Evolutionary conservation across 2,329 filamentous ascomycete genomes (phyloP).

Genomic region (Curvularia eragrostidis): DNA sequence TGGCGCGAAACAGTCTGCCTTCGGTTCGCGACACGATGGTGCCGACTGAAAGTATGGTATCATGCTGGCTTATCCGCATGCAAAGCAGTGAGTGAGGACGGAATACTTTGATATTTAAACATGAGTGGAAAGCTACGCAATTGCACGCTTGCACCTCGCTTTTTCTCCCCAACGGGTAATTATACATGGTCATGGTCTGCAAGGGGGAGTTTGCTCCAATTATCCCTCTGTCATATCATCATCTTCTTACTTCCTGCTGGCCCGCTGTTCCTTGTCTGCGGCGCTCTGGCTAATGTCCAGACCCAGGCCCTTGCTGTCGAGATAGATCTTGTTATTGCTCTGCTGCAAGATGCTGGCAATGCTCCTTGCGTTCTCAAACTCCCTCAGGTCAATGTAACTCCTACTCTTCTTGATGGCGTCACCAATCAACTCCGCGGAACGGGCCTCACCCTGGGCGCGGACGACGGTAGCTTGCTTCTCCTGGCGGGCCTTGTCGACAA

Average conservation of each 20-base stretch:
- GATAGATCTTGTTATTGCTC: slow-evolving; percentile 89
- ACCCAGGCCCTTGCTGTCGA: slow-evolving; percentile 89
- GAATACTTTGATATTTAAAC: slow-evolving; percentile 32
- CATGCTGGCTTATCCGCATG: not conserved
- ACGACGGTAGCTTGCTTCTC: slow-evolving; percentile 99
- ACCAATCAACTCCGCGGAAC: slow-evolving; percentile 96
- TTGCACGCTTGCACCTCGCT: slow-evolving; percentile 27
- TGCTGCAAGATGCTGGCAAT: slow-evolving; percentile 92
- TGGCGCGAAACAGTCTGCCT: not conserved
- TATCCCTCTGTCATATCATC: not conserved
- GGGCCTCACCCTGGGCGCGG: slow-evolving; percentile 97
- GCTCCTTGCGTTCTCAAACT: slow-evolving; percentile 92
- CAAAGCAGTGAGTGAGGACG: not conserved
- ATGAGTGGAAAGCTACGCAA: slow-evolving; percentile 45
- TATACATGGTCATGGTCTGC: slow-evolving; percentile 32
- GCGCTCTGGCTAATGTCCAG: slow-evolving; percentile 73
- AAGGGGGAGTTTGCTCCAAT: not conserved
- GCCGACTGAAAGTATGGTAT: not conserved
- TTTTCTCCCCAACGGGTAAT: slow-evolving; percentile 23
- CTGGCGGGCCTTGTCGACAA: slow-evolving; percentile 98
- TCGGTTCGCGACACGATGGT: not conserved
- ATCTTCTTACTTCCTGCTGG: slow-evolving; percentile 26
- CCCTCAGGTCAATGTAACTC: slow-evolving; percentile 94
- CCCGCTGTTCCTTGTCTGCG: slow-evolving; percentile 50
- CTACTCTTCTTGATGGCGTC: slow-evolving; percentile 99